Evolutionary conservation across 106 monocot species (phyloP), one percentile per base, ranked within the genome.

Genomic region (Ottelia alismoides): DNA sequence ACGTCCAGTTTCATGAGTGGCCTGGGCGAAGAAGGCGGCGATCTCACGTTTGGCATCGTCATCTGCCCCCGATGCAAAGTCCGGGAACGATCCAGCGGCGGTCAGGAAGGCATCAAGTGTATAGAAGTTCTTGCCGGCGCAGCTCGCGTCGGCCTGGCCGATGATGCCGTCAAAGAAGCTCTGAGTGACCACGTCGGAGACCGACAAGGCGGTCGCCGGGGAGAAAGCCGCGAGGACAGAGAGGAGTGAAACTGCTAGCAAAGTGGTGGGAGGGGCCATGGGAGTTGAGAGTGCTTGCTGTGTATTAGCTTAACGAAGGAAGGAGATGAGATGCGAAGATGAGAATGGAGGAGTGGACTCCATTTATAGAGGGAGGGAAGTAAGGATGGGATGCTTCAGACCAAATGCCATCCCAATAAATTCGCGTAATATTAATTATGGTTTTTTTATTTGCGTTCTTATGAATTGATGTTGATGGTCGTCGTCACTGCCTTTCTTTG

Each of bases 21-120:
- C 68, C 18, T 74, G 74, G 11, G 74, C 74, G 30, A 74, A 74
- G 68, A 64, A 68, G 46, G 74, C 68, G 11, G 74, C 74, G 52
- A 74, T 64, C 68, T 74, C 74, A 21, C 68, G 67, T 55, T 68
- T 72, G 24, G 64, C 53, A 30, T 57, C 71, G 16, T 65, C 72
- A 12, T 27, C 53, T 2, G 53, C 20, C 24, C 68, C 78, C 3
- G 19, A 45, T 45, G 67, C 77, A 32, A 78, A 78, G 7, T 23
- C 28, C 18, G 62, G 53, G 48, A 51, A 78, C 12, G 57, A 49
- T 0, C 31, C 31, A 2, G 43, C 16, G 1, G 77, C 72, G 1
- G 45, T n/a, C 10, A 78, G 57, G 58, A 78, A 78, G 0, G 48
- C 63, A 5, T 27, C 22, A 2, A 71, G 48, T 2, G 71, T 65